Conservation (phyloP, 148 eudicot species). For the Cornus suecica region DNA sequence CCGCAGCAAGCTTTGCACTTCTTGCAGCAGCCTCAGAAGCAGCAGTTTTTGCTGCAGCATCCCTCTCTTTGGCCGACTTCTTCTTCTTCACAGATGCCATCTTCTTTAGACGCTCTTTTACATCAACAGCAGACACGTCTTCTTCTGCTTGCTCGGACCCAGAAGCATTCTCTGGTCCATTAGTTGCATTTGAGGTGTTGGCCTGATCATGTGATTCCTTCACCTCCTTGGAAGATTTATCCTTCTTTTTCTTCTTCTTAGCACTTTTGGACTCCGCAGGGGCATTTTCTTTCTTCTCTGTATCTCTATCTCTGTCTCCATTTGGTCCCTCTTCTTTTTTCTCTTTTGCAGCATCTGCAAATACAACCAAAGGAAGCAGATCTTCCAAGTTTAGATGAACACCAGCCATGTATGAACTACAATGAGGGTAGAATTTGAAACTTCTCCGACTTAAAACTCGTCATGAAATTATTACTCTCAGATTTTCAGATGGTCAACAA, state of each 20-base stretch:
- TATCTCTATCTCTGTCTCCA: constrained; percentile 24
- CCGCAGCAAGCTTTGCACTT: constrained; percentile 57
- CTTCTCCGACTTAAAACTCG: neutral
- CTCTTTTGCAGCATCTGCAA: constrained; percentile 28
- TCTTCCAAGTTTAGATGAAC: neutral
- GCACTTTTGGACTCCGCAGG: constrained; percentile 48
- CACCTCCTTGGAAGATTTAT: constrained; percentile 43
- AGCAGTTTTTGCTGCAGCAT: constrained; percentile 44
- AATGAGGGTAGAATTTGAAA: neutral
- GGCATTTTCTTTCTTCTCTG: constrained; percentile 33
- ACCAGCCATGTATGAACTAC: neutral
- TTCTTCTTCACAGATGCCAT: constrained; percentile 50
- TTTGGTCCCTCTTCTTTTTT: constrained; percentile 33
- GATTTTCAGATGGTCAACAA: neutral
- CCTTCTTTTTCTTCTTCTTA: constrained; percentile 61
- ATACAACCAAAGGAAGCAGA: neutral
- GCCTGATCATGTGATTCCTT: constrained; percentile 15
- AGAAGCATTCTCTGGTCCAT: constrained; percentile 23
- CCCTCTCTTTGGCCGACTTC: constrained; percentile 52
- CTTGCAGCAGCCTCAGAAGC: constrained; percentile 62
- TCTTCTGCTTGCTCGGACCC: constrained; percentile 34
- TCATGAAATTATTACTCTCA: neutral
- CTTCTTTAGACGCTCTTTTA: constrained; percentile 61
- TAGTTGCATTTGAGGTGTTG: constrained; percentile 29
- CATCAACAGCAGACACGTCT: constrained; percentile 40